phyloP scores from a whole-genome alignment of 139 green algal species.

The Chlorella sp. region DNA sequence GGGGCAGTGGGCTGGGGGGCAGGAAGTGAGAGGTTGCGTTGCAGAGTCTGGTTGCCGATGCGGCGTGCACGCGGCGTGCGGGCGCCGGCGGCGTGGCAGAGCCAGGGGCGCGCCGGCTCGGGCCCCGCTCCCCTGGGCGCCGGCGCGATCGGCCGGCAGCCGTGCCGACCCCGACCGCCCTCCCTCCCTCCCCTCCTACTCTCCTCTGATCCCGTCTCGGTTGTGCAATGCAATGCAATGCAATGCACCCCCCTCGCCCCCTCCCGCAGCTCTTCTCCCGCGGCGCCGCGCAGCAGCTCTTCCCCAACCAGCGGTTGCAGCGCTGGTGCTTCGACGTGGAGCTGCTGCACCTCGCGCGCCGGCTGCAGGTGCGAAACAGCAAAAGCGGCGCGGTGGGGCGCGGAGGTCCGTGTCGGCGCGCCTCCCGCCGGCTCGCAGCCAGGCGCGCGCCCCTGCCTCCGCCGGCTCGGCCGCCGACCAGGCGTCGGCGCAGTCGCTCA shows the following conservation, averaged over 20 bases:
- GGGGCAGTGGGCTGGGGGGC: no score
- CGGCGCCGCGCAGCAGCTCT: conserved; percentile 70
- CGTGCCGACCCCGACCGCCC: no score
- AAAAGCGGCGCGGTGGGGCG: conserved; percentile 46
- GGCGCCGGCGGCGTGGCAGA: no score
- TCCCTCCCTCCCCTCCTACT: no score
- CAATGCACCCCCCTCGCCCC: neutral
- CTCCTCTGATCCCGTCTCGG: neutral
- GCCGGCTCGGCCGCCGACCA: neutral
- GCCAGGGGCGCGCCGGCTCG: no score
- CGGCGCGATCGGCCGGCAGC: no score
- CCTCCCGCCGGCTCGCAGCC: no score
- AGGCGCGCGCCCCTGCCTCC: no score
- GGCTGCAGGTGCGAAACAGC: conserved; percentile 53
- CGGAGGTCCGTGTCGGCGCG: neutral
- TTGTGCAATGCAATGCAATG: neutral
- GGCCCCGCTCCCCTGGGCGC: no score
- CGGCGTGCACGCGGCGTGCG: no score
- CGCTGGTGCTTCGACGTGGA: conserved; percentile 99
- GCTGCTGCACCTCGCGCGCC: conserved; percentile 83
- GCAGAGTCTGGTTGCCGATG: no score
- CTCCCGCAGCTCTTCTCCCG: conserved; percentile 84
- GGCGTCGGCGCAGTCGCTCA: neutral
- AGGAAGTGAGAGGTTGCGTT: no score
- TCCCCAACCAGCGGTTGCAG: conserved; percentile 89